Percentiles rank a stretch among this genome's conserved stretches.
These are phyloP conservation scores for Termitomyces heimii DNA, from an alignment of 768 basidiomycete species.

Conservation along the genomic window DNA sequence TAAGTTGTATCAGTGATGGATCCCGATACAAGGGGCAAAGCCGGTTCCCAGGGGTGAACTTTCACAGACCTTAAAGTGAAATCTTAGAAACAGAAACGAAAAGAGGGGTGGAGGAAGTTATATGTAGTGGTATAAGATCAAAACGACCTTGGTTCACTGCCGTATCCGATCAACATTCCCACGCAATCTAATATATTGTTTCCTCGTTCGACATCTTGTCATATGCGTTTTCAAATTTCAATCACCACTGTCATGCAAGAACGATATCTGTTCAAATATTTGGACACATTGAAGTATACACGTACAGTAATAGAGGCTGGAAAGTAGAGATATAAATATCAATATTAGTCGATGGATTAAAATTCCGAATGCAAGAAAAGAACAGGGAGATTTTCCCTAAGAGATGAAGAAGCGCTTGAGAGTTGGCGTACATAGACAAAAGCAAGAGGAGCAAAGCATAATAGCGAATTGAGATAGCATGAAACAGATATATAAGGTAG, in stretches of 20 bases:
- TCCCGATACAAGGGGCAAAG: neutral
- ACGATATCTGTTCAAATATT: neutral
- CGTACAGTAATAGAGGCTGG: conserved; percentile 4
- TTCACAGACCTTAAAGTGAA: conserved; percentile 10
- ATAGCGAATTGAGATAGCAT: conserved; percentile 14
- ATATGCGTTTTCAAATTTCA: neutral
- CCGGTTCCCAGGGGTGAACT: conserved; percentile 2
- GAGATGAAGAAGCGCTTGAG: conserved; percentile 13
- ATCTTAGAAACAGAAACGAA: conserved; percentile 12
- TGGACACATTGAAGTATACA: conserved; percentile 10
- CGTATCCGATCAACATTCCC: conserved; percentile 19
- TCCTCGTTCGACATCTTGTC: conserved; percentile 11
- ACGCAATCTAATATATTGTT: conserved; percentile 16
- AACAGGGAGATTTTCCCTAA: conserved; percentile 11
- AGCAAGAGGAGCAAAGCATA: conserved; percentile 13
- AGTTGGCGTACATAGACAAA: conserved; percentile 8
- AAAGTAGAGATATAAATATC: conserved; percentile 9
- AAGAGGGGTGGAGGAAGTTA: conserved; percentile 13
- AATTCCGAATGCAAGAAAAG: conserved; percentile 15
- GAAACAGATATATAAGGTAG: conserved; percentile 13
- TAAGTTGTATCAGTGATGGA: conserved; percentile 7
- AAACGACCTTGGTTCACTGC: conserved; percentile 12
- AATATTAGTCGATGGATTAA: conserved; percentile 7
- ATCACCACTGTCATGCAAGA: conserved; percentile 3
- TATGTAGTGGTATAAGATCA: conserved; percentile 18